phyloP scores from a whole-genome alignment of 805 yeast species.

The Candida sonorensis region DNA sequence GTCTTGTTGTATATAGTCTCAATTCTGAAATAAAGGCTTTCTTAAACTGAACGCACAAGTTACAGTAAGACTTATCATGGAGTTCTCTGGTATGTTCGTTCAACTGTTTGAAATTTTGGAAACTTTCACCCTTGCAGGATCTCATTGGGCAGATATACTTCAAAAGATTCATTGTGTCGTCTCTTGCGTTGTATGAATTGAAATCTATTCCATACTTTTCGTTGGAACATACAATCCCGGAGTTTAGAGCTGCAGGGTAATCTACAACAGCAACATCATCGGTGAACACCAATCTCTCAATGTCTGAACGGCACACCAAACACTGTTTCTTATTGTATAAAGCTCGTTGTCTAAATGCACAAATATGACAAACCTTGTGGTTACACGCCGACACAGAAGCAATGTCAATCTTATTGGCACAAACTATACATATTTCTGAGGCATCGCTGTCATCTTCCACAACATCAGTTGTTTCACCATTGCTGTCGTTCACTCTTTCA shows the following conservation, averaged over 20 bases:
- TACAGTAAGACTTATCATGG: slow-evolving; percentile 64
- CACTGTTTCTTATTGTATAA: slow-evolving; percentile 69
- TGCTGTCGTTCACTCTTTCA: slow-evolving; percentile 13
- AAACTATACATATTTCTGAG: slow-evolving; percentile 59
- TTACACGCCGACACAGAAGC: slow-evolving; percentile 77
- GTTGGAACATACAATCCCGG: slow-evolving; percentile 19
- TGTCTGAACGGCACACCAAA: slow-evolving; percentile 76
- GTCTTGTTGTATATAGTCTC: slow-evolving; percentile 50
- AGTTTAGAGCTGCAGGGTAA: slow-evolving; percentile 24
- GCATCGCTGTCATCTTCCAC: slow-evolving; percentile 4
- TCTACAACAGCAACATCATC: slow-evolving; percentile 35
- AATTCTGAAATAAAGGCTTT: slow-evolving; percentile 73
- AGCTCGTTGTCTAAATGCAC: slow-evolving; percentile 79
- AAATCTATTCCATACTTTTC: slow-evolving; percentile 51
- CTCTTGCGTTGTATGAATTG: slow-evolving; percentile 43
- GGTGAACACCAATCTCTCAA: slow-evolving; percentile 50
- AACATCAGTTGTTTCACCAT: too few relatives aligned
- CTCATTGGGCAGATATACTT: slow-evolving; percentile 48
- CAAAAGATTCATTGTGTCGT: slow-evolving; percentile 45
- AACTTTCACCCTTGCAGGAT: slow-evolving; percentile 22
- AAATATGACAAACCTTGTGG: slow-evolving; percentile 76
- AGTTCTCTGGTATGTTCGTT: slow-evolving; percentile 56
- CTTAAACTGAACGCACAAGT: slow-evolving; percentile 70
- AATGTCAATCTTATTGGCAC: slow-evolving; percentile 65
- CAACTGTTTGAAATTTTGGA: slow-evolving; percentile 47